A percentile compares a stretch with the other conserved stretches of the same genome.
These are phyloP conservation scores for Lomentospora prolificans DNA, from an alignment of 2,329 filamentous ascomycete species.

Conservation along the genomic window DNA sequence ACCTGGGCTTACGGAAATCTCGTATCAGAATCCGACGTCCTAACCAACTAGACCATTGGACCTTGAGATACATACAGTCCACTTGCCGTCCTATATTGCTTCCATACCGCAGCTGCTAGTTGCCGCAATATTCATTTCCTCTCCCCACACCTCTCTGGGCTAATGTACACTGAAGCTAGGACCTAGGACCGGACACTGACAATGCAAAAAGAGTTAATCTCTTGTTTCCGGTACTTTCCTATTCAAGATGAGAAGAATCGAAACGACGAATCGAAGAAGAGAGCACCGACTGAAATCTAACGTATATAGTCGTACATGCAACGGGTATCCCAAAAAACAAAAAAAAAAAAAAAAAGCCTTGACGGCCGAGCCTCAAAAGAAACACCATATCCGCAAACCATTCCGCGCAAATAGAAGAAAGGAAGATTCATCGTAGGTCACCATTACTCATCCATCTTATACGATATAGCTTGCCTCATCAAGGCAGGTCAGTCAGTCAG, in stretches of 20 bases:
- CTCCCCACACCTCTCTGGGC: no score
- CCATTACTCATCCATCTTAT: no score
- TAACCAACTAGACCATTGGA: constrained; percentile 1
- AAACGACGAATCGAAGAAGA: constrained; percentile 7
- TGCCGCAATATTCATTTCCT: background rate
- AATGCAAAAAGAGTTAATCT: no score
- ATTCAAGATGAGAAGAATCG: background rate
- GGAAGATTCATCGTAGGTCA: no score
- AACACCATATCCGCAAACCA: background rate
- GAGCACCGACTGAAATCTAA: background rate
- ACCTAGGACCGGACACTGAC: no score
- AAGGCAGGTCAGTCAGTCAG: no score
- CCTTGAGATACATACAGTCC: background rate
- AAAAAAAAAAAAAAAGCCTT: background rate
- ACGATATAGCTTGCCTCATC: no score
- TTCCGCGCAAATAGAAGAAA: no score
- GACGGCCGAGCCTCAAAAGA: background rate
- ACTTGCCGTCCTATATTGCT: background rate
- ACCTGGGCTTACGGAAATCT: constrained; percentile 1
- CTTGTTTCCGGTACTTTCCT: no score
- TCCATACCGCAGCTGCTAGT: background rate
- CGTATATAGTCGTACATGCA: background rate
- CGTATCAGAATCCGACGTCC: constrained; percentile 9
- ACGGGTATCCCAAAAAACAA: background rate
- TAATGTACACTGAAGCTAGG: no score